Evolutionary conservation across 176 grass and related monocot genomes (phyloP), one percentile per base, ranked within the genome.

Genomic region (Avena eriantha): DNA sequence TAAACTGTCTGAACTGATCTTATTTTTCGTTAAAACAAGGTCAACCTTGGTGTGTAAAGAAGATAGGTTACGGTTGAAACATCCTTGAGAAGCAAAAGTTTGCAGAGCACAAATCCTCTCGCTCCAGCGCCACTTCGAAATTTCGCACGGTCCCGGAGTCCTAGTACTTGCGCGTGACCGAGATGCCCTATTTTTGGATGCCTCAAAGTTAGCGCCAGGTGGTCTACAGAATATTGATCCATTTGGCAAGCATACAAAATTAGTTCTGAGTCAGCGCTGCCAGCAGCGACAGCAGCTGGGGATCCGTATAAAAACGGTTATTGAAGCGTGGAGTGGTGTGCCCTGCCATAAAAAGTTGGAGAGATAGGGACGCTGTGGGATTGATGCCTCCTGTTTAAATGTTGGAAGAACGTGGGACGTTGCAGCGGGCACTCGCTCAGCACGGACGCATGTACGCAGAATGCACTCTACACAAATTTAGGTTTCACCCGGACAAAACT

Each of bases 191-290:
- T 70, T 22, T 22, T 15, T 85, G 74, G 61, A 55, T 56, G 84
- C 64, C 49, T 79, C 34, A 64, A 65, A 47, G 49, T 86, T 59
- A 35, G 85, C 16, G 53, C 39, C 77, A 35, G 65, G 53, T 18
- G 51, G 24, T 58, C 48, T 7, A 29, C 43, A 39, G 26, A 49
- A 35, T 69, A 15, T 22, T n/a, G 85, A 85, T 91, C 82, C 77
- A 88, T 88, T 81, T 88, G 82, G 86, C 90, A 85, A 71, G 85
- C 82, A 48, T 88, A 82, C 90, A 88, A 78, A 88, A 85, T 66
- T 84, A 19, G 81, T 51, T 73, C 31, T 29, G 69, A 49, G 67
- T 23, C 48, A 48, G 82, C 14, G 46, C 22, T 74, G 34, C 56
- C 63, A 19, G 73, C 35, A 39, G 18, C 18, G n/a, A 75, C 61